Percentiles rank a stretch among this genome's conserved stretches.
Evolutionary conservation across 345 rosid genomes (phyloP).

Genomic region (Eucalyptus polybractea): DNA sequence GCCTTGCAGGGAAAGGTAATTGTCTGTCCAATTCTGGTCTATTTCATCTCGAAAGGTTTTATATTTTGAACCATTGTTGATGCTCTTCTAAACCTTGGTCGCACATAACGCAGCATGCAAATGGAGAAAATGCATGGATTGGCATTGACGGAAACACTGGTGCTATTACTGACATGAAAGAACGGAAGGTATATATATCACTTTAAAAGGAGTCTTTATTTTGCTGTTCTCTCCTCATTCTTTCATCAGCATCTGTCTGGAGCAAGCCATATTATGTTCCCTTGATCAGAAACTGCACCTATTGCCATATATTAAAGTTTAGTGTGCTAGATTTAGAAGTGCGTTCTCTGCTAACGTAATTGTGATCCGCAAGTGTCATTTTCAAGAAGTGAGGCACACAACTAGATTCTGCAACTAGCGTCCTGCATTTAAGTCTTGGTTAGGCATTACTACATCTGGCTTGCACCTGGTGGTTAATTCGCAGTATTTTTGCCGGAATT

Average conservation of each 20-base stretch:
- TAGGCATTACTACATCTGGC: background rate
- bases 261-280: background rate
- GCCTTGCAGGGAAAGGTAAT: conserved; percentile 83
- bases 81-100: background rate
- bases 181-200: conserved; percentile 36
- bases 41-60: background rate
- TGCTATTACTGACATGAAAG: conserved; percentile 86
- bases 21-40: background rate
- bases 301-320: background rate
- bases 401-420: background rate
- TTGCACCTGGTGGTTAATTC: background rate
- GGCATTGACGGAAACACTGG: conserved; percentile 95
- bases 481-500: background rate
- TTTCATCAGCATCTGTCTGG: background rate
- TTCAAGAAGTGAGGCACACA: background rate
- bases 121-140: conserved; percentile 93
- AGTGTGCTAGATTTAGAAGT: background rate
- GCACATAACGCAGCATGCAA: conserved; percentile 55
- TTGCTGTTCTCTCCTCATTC: background rate
- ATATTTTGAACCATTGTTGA: background rate
- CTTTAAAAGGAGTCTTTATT: background rate
- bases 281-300: background rate
- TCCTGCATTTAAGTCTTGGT: background rate
- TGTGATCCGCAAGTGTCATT: background rate
- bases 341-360: background rate